Conservation (phyloP, 768 basidiomycete genomes). For the Leccinum fibrillosum region DNA sequence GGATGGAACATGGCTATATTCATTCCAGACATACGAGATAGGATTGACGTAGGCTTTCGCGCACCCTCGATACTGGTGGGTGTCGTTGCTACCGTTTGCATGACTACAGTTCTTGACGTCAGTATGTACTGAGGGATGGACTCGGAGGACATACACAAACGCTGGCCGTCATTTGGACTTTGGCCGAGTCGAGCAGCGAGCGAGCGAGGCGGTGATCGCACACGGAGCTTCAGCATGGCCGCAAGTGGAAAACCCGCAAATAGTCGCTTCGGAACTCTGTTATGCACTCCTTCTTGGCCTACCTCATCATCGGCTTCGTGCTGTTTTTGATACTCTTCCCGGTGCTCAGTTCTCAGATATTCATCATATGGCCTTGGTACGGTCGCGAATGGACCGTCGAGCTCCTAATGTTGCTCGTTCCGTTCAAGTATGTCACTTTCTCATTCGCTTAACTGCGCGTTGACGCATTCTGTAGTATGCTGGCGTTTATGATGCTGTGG, state of each 20-base stretch:
- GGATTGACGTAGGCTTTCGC: constrained; percentile 3
- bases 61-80: neutral
- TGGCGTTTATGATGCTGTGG: constrained; percentile 78
- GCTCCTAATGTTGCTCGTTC: constrained; percentile 70
- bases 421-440: constrained; percentile 78
- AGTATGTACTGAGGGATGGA: neutral
- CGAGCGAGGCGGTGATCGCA: constrained; percentile 4
- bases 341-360: constrained; percentile 84
- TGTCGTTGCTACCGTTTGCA: neutral
- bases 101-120: constrained; percentile 5
- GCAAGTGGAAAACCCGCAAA: neutral
- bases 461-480: constrained; percentile 42
- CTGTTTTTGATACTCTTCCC: constrained; percentile 81
- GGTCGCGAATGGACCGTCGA: constrained; percentile 70
- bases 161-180: neutral
- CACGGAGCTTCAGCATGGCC: constrained; percentile 19
- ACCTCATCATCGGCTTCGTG: constrained; percentile 65
- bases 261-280: constrained; percentile 10
- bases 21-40: constrained; percentile 23
- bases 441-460: constrained; percentile 3
- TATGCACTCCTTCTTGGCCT: constrained; percentile 51
- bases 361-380: constrained; percentile 93
- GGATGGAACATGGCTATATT: neutral
- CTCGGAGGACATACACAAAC: neutral
- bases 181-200: constrained; percentile 7